Percentiles rank a stretch among this genome's conserved stretches.
Conservation (phyloP, 148 eudicot genomes). For the Selenicereus undatus region DNA sequence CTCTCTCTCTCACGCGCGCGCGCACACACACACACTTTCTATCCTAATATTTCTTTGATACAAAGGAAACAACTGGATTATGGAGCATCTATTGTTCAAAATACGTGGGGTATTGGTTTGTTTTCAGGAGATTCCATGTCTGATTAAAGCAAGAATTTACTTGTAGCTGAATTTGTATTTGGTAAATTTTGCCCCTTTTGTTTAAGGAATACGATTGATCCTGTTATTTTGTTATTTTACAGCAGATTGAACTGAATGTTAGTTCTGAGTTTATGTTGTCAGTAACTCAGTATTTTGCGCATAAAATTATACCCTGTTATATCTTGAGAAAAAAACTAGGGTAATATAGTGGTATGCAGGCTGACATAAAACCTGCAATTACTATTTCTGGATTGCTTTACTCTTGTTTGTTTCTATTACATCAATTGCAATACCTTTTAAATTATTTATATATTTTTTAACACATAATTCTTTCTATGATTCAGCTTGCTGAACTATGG, state of each 20-base stretch:
- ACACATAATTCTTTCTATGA: slow-evolving; percentile 6
- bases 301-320: neutral
- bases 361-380: neutral
- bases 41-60: too few species aligned
- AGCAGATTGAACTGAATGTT: neutral
- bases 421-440: neutral
- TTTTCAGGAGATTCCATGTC: neutral
- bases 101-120: too few species aligned
- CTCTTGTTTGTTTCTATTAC: neutral
- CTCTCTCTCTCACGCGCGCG: too few species aligned
- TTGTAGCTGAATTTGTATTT: neutral
- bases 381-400: neutral
- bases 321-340: neutral
- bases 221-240: neutral
- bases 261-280: neutral
- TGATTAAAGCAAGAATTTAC: neutral
- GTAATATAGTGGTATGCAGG: neutral
- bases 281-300: neutral
- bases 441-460: neutral
- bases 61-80: too few species aligned
- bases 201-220: neutral
- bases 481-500: slow-evolving; percentile 94
- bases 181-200: neutral
- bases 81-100: too few species aligned
- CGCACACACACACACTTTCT: too few species aligned